phyloP scores from a whole-genome alignment of 441 rosid species.

The Corymbia citriodora region DNA sequence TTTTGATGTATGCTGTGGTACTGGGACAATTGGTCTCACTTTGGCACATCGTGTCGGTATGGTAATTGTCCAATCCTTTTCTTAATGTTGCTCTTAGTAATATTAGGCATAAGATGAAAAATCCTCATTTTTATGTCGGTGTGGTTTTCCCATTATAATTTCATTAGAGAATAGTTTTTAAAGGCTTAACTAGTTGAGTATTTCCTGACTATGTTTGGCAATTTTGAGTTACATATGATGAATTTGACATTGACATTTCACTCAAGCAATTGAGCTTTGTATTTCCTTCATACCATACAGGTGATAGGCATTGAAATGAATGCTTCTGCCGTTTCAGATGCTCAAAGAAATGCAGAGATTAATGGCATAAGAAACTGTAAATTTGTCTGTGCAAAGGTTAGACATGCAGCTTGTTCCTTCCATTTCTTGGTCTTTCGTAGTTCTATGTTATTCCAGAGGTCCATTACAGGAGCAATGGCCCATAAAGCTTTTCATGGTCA shows the following conservation, averaged over 20 bases:
- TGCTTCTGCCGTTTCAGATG: conserved; percentile 90
- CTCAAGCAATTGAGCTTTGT: not conserved
- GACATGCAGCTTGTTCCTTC: conserved; percentile 9
- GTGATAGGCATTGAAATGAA: not conserved
- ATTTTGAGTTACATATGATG: not conserved
- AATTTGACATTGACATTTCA: not conserved
- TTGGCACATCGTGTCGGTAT: conserved; percentile 88
- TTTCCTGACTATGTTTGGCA: not conserved
- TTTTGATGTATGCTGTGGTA: conserved; percentile 95
- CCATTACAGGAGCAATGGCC: not conserved
- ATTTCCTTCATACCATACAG: not conserved
- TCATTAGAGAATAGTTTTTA: not conserved
- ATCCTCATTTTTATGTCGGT: not conserved
- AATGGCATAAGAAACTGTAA: conserved; percentile 87
- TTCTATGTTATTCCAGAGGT: not conserved
- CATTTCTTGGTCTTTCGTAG: not conserved
- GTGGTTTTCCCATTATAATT: not conserved
- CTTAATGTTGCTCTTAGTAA: not conserved
- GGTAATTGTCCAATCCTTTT: conserved; percentile 44
- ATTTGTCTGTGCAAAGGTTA: conserved; percentile 86
- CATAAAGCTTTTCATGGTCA: not conserved
- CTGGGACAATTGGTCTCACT: conserved; percentile 94
- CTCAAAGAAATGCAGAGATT: conserved; percentile 76
- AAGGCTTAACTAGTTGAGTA: not conserved
- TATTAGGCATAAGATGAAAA: not conserved